Evolutionary conservation across 345 rosid species (phyloP).

Genomic region (Corymbia maculata): DNA sequence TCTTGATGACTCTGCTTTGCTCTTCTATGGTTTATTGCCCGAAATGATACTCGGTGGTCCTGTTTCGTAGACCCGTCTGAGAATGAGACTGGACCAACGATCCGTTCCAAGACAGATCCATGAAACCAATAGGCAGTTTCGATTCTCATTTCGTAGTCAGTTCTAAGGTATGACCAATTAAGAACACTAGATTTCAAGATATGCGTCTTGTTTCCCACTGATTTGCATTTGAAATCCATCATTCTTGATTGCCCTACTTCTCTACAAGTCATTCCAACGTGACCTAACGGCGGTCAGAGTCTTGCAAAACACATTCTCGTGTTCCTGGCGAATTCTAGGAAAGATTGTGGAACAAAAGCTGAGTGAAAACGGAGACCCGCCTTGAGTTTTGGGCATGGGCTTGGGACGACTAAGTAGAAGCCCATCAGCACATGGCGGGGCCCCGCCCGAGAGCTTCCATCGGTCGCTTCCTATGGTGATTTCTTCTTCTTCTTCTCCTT

Average conservation of each 20-base stretch:
- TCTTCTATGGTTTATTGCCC: conserved; percentile 22
- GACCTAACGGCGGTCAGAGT: background rate
- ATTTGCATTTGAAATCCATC: background rate
- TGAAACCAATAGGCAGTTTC: no score
- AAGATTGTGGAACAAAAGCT: background rate
- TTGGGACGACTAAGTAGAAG: background rate
- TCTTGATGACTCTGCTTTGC: conserved; percentile 7
- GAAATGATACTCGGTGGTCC: background rate
- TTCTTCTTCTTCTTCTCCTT: no score
- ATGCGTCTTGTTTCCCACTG: background rate
- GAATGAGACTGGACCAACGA: no score
- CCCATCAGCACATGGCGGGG: background rate
- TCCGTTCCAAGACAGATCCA: no score
- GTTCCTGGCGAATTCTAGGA: background rate
- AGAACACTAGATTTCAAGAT: background rate
- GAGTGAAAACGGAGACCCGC: background rate
- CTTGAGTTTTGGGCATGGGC: background rate
- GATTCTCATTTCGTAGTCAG: no score
- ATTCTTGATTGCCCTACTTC: background rate
- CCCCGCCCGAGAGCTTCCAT: background rate
- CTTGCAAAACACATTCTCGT: background rate
- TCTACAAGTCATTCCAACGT: background rate
- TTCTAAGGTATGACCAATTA: background rate
- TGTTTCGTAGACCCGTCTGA: no score
- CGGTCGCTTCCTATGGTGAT: background rate